Conservation (phyloP, 2,329 filamentous ascomycete species). For the Blastomyces silverae region DNA sequence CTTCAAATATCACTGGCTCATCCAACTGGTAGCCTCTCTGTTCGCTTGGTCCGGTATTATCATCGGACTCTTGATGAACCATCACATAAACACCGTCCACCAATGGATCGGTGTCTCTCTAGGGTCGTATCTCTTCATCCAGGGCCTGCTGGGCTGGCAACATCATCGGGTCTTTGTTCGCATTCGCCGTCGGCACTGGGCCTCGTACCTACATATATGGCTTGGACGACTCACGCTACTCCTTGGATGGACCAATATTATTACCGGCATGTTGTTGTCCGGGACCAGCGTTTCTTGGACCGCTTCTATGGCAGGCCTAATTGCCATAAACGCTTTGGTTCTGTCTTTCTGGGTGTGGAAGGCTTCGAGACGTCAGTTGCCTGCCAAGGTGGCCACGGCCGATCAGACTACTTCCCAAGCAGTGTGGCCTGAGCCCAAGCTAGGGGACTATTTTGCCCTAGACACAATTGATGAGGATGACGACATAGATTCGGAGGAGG, state of each 20-base stretch:
- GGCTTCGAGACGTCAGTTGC: slow-evolving; percentile 1
- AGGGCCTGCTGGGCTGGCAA: slow-evolving; percentile 6
- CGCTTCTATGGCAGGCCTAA: slow-evolving; percentile 6
- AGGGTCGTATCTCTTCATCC: slow-evolving; percentile 6
- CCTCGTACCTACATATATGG: slow-evolving; percentile 2
- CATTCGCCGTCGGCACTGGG: slow-evolving; percentile 5
- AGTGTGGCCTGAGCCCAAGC: not conserved
- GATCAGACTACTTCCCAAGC: not conserved
- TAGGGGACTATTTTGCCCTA: slow-evolving; percentile 5
- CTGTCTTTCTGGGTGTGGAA: slow-evolving; percentile 5
- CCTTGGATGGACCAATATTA: slow-evolving; percentile 8
- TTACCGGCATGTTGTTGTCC: slow-evolving; percentile 6
- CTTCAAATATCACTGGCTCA: slow-evolving; percentile 9
- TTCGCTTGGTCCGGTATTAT: slow-evolving; percentile 6
- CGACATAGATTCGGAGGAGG: not conserved
- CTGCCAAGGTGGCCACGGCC: not conserved
- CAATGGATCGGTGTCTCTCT: slow-evolving; percentile 4
- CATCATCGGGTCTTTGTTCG: slow-evolving; percentile 10
- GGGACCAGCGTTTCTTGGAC: slow-evolving; percentile 3
- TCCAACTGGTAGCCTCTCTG: not conserved
- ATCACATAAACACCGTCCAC: slow-evolving; percentile 4
- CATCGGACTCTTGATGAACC: slow-evolving; percentile 5
- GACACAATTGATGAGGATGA: slow-evolving; percentile 9
- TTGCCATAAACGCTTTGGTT: slow-evolving; percentile 2
- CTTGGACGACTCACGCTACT: slow-evolving; percentile 3